These are phyloP conservation scores for Arthrinium phaeospermum DNA, from an alignment of 2,329 filamentous ascomycete genomes.

Conservation along the genomic window DNA sequence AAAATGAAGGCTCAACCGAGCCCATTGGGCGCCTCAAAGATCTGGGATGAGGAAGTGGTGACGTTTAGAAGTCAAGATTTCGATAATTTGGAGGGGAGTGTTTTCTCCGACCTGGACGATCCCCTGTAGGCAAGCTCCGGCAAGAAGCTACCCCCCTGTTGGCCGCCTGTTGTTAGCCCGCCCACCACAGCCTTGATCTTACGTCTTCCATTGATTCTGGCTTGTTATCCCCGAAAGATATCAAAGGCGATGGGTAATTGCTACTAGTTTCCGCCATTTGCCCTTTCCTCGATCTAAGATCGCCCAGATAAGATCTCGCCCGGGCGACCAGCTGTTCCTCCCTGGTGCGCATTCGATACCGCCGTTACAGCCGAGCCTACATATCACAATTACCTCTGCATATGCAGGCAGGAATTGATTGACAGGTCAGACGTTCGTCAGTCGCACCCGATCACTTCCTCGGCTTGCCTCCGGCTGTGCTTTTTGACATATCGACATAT, in stretches of 20 bases:
- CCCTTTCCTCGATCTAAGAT: neutral
- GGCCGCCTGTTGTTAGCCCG: neutral
- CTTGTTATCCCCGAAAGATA: neutral
- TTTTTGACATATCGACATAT: neutral
- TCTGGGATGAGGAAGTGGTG: constrained; percentile 6
- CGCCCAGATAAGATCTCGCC: neutral
- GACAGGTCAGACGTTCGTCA: constrained; percentile 9
- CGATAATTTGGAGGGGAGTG: neutral
- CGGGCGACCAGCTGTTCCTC: neutral
- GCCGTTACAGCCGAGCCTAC: neutral
- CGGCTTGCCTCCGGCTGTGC: neutral
- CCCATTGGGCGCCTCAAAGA: neutral
- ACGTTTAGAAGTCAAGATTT: neutral
- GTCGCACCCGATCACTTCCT: neutral
- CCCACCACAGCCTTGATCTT: neutral
- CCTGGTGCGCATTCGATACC: neutral
- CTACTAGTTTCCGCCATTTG: neutral
- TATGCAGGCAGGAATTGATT: neutral
- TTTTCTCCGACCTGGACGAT: constrained; percentile 1
- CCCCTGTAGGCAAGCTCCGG: neutral
- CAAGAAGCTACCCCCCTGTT: neutral
- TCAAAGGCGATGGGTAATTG: neutral
- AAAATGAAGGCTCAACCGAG: neutral
- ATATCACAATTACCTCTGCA: neutral
- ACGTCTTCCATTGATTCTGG: neutral